A percentile compares a stretch with the other conserved stretches of the same genome.
Conservation (phyloP, 495 filamentous ascomycete species). For the Trichoderma reesei region DNA sequence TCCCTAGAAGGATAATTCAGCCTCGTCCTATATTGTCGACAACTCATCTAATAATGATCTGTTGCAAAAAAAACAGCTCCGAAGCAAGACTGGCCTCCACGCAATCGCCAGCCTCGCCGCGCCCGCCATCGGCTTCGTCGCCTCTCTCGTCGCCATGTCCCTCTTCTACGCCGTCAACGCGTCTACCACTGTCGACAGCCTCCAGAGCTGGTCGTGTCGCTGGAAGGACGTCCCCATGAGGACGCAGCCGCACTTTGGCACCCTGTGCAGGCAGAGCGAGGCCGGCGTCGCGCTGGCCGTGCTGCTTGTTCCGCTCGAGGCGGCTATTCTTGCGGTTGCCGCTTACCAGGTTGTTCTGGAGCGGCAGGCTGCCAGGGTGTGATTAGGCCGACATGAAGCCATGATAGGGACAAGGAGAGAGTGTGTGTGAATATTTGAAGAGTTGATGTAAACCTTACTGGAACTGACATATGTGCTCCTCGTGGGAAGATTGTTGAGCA, state of each 20-base stretch:
- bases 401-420: constrained; percentile 35
- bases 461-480: no score
- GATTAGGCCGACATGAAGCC: not conserved
- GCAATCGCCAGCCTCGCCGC: constrained; percentile 28
- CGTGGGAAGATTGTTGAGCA: no score
- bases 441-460: not conserved
- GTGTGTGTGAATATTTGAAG: constrained; percentile 13
- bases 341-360: constrained; percentile 31
- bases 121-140: constrained; percentile 33
- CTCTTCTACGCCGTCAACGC: constrained; percentile 47
- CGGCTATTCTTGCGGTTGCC: constrained; percentile 29
- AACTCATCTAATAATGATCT: no score
- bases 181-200: constrained; percentile 33
- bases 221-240: constrained; percentile 38
- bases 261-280: constrained; percentile 40
- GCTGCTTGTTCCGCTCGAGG: constrained; percentile 42
- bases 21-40: not conserved
- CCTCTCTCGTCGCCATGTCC: constrained; percentile 37
- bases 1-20: not conserved
- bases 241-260: constrained; percentile 35
- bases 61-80: constrained; percentile 31
- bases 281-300: constrained; percentile 40
- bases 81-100: constrained; percentile 27
- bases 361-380: constrained; percentile 20
- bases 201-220: constrained; percentile 47